phyloP scores from a whole-genome alignment of 768 basidiomycete species.

The Boletellus emodensis region DNA sequence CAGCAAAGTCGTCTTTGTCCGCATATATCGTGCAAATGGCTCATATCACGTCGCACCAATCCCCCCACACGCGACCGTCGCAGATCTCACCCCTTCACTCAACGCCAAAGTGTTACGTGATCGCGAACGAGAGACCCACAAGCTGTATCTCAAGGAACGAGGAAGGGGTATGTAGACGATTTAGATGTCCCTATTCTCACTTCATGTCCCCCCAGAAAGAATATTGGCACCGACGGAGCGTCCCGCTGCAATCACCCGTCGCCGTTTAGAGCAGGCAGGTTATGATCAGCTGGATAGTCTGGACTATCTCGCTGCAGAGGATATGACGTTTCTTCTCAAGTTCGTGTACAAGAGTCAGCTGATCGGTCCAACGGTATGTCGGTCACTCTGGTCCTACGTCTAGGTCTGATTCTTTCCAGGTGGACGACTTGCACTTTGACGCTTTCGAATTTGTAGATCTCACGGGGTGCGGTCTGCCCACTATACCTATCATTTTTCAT shows the following conservation, averaged over 20 bases:
- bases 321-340: conserved; percentile 79
- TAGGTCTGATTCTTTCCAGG: conserved; percentile 38
- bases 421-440: conserved; percentile 69
- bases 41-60: conserved; percentile 70
- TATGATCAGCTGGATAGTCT: conserved; percentile 78
- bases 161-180: conserved; percentile 55
- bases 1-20: conserved; percentile 48
- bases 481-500: conserved; percentile 86
- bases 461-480: conserved; percentile 71
- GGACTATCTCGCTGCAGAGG: conserved; percentile 72
- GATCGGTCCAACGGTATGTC: conserved; percentile 57
- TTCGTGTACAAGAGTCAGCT: conserved; percentile 85
- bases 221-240: conserved; percentile 75
- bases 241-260: conserved; percentile 79
- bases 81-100: conserved; percentile 58
- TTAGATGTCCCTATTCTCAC: not conserved
- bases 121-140: conserved; percentile 56
- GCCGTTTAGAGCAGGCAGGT: conserved; percentile 84
- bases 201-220: conserved; percentile 54
- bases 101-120: conserved; percentile 52
- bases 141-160: conserved; percentile 69
- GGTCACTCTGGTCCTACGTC: not conserved
- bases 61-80: conserved; percentile 61
- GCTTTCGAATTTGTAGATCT: conserved; percentile 79
- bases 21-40: conserved; percentile 73